Evolutionary conservation across 352 stramenopile species (phyloP).

Genomic region (Globisporangium radiosum): DNA sequence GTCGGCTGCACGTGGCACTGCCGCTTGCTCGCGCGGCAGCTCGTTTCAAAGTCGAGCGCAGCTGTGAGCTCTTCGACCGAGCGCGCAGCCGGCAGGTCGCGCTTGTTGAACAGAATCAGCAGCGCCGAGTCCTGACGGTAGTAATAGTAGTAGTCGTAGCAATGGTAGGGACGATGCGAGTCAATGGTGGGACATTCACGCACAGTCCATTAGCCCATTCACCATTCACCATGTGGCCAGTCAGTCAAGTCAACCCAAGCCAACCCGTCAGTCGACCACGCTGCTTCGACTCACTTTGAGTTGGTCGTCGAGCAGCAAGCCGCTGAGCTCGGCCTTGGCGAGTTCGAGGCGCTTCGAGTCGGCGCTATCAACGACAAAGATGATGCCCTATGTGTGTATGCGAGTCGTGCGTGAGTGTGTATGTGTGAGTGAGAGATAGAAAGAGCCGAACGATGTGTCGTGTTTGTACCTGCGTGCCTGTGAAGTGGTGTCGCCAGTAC

Average conservation of each 20-base stretch:
- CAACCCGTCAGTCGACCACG: no score
- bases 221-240: no score
- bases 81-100: slow-evolving; percentile 45
- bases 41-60: slow-evolving; percentile 46
- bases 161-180: not conserved
- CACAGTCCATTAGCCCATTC: no score
- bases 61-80: slow-evolving; percentile 42
- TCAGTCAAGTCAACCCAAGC: no score
- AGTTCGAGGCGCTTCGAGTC: slow-evolving; percentile 59
- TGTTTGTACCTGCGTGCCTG: slow-evolving; percentile 54
- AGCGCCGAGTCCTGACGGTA: slow-evolving; percentile 36
- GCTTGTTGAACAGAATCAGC: slow-evolving; percentile 76
- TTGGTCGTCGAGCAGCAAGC: slow-evolving; percentile 61
- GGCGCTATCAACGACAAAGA: slow-evolving; percentile 82
- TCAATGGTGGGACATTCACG: not conserved
- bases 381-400: slow-evolving; percentile 38
- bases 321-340: slow-evolving; percentile 62
- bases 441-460: not conserved
- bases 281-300: slow-evolving; percentile 26
- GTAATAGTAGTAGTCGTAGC: no score
- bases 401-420: not conserved
- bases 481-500: slow-evolving; percentile 85
- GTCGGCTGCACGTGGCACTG: slow-evolving; percentile 57
- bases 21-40: slow-evolving; percentile 36
- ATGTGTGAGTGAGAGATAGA: not conserved